These are phyloP conservation scores for Cryptococcus amylolentus DNA, from an alignment of 1,284 basidiomycete genomes.

Conservation along the genomic window DNA sequence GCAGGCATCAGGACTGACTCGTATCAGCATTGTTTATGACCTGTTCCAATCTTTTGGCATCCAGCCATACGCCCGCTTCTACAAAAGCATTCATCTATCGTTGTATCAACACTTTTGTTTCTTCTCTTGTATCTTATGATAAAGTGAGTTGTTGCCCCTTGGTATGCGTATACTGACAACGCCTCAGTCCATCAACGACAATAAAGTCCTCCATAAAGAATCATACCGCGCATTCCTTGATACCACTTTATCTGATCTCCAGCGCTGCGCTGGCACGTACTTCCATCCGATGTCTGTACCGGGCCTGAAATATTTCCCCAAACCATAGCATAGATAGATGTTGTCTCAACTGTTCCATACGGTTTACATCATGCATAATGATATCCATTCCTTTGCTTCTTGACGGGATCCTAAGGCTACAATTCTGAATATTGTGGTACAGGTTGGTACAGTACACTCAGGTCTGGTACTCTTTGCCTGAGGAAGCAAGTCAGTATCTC, in stretches of 20 bases:
- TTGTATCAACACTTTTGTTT: conserved; percentile 41
- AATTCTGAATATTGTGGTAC: not conserved
- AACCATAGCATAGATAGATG: not conserved
- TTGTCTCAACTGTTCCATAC: not conserved
- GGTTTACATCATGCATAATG: not conserved
- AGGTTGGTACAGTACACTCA: not conserved
- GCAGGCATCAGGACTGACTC: not conserved
- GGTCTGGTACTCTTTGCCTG: conserved; percentile 22
- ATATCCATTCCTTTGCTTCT: not conserved
- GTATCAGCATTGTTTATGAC: conserved; percentile 26
- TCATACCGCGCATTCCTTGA: conserved; percentile 31
- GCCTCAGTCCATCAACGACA: conserved; percentile 19
- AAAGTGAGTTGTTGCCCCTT: conserved; percentile 19
- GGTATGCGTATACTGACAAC: not conserved
- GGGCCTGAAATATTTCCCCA: conserved; percentile 23
- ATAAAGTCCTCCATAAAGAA: conserved; percentile 29
- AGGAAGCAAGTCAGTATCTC: not conserved
- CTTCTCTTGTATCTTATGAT: conserved; percentile 29
- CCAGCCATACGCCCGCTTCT: conserved; percentile 16
- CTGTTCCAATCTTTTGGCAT: conserved; percentile 22
- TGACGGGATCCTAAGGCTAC: not conserved
- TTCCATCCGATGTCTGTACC: conserved; percentile 27
- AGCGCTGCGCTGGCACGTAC: conserved; percentile 21
- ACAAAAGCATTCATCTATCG: conserved; percentile 42
- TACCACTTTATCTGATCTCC: conserved; percentile 20